Conservation (phyloP, 75 land plant species). For the Cunninghamia lanceolata region DNA sequence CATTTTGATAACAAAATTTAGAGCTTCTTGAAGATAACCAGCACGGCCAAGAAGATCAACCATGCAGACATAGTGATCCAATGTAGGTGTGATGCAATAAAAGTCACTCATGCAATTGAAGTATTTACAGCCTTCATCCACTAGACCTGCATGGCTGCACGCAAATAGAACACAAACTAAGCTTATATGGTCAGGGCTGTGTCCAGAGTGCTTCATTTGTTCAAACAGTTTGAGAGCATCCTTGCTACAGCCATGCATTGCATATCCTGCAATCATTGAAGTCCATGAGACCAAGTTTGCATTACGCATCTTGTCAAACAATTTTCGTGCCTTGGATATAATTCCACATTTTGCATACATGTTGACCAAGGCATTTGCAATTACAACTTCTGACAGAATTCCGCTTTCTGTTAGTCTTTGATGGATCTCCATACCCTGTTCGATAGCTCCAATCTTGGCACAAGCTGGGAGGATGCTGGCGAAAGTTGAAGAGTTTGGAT, state of each 20-base stretch:
- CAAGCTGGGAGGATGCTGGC: constrained; percentile 20
- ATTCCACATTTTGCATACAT: constrained; percentile 27
- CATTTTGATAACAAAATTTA: constrained; percentile 11
- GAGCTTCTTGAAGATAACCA: constrained; percentile 13
- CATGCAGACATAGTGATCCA: constrained; percentile 32
- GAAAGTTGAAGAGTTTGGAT: constrained; percentile 12
- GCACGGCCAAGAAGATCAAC: constrained; percentile 31
- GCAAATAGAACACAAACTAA: constrained; percentile 3
- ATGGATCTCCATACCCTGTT: constrained; percentile 23
- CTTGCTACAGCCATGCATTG: constrained; percentile 18
- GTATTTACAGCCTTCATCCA: constrained; percentile 11
- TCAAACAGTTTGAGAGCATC: constrained; percentile 15
- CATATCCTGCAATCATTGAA: constrained; percentile 19
- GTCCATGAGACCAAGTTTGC: constrained; percentile 20
- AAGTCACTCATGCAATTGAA: constrained; percentile 11
- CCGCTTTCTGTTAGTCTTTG: not conserved
- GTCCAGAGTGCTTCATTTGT: constrained; percentile 9
- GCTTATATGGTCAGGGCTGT: constrained; percentile 12
- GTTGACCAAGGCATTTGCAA: constrained; percentile 15
- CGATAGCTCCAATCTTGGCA: constrained; percentile 24
- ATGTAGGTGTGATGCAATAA: constrained; percentile 19
- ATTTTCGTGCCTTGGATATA: constrained; percentile 1
- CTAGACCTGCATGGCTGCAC: constrained; percentile 4
- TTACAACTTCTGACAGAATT: constrained; percentile 11
- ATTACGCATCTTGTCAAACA: constrained; percentile 12